Percentiles rank a stretch among this genome's conserved stretches.
Evolutionary conservation across 805 yeast species (phyloP).

Genomic region (Metschnikowia corniflorae): DNA sequence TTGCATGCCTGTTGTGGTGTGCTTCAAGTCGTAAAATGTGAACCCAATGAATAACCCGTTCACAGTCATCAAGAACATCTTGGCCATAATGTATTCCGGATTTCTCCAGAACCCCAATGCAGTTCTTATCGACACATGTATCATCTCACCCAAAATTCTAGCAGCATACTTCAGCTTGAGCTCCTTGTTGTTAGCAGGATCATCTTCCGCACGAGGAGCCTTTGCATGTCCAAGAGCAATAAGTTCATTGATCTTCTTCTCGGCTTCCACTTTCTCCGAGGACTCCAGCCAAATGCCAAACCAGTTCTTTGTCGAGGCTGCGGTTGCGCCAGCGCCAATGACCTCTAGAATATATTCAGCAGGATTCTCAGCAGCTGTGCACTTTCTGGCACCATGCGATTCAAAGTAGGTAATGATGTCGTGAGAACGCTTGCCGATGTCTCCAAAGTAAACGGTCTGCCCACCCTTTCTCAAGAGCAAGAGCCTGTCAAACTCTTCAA

Average conservation of each 20-base stretch:
- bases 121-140: constrained; percentile 10
- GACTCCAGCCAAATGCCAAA: constrained; percentile 16
- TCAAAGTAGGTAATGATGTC: constrained; percentile 15
- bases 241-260: constrained; percentile 11
- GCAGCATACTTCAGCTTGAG: constrained; percentile 13
- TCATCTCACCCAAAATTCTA: constrained; percentile 7
- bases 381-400: constrained; percentile 13
- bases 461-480: constrained; percentile 39
- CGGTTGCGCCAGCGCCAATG: constrained; percentile 20
- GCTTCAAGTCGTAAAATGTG: constrained; percentile 27
- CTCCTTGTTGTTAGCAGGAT: constrained; percentile 6
- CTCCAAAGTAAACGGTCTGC: constrained; percentile 19
- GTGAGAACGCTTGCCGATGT: constrained; percentile 15
- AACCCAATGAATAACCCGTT: constrained; percentile 37
- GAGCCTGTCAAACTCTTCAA: constrained; percentile 57
- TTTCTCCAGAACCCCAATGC: constrained; percentile 17
- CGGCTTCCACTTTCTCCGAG: constrained; percentile 7
- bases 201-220: background rate
- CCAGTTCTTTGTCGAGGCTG: constrained; percentile 13
- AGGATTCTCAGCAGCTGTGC: constrained; percentile 14
- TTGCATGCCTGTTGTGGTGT: constrained; percentile 27
- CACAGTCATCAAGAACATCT: constrained; percentile 32
- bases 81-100: constrained; percentile 18
- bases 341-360: constrained; percentile 19
- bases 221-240: constrained; percentile 4